Base-by-base conservation (phyloP, 2,329 filamentous ascomycete genomes). In the Magnaporthiopsis incrustans region DNA sequence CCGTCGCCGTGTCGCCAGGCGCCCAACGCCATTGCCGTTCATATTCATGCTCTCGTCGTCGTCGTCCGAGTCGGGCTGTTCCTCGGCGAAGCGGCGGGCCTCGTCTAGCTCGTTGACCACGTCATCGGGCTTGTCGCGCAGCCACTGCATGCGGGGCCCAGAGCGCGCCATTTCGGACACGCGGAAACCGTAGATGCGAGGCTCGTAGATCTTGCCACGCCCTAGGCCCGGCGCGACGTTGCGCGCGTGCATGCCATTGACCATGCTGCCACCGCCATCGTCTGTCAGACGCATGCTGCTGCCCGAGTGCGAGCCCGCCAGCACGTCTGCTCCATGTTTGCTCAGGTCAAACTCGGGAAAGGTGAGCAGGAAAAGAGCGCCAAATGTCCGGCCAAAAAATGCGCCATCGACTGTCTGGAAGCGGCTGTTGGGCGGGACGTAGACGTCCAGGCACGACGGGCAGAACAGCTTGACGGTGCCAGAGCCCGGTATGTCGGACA, bases 381-480 rank as follows among this genome's bases (percentile, higher is more conserved):
- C 93, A 75, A 99, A 99, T 0, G 95, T 99, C 63, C 95, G 94
- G 60, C 95, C 95, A 73, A 99, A 99, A 80, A 98, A 99, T 60
- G 95, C 95, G 63, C 95, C 95, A 70, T 99, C 95, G 44, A 99
- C 95, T 3, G 92, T 94, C 77, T 98, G 95, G 75, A 98, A 99
- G 26, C 95, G 87, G 72, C 92, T 97, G 80, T 98, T 99, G 57
- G 95, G 95, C 4, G 95, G 95, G 0, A 95, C 95, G 77, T 98
- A 99, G 71, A 98, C 91, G 74, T 99, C 95, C 69, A 97, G 85
- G 77, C 95, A 99, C 67, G 91, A 93, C 2, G 95, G 95, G 75
- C 95, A 99, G 79, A 97, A 99, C 27, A 99, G 86, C 80, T 99
- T 99, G 73, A 99, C 95, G 0, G 95, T 99, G 73, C 99, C 94